Evolutionary conservation across 805 yeast genomes (phyloP), one percentile per base, ranked within the genome.

Genomic region (Teunomyces tritomae): DNA sequence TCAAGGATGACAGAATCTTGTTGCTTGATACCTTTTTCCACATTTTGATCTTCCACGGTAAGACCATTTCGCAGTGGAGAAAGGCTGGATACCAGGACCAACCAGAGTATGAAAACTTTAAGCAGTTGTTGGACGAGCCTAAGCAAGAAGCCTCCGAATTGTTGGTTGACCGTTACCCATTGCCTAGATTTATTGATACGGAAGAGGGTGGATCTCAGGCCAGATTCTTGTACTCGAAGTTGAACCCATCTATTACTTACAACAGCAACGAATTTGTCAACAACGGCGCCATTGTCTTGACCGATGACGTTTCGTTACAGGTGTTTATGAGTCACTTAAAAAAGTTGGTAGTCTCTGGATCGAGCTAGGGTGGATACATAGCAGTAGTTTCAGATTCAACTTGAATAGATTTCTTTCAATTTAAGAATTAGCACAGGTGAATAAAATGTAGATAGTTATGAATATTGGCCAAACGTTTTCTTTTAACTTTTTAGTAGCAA

Each of bases 141-240:
- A 84, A 89, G 61, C 78, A 79, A 46, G 99, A 94, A 68, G 98
- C 98, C 17, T 92, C 96, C 5, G 89, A 86, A 58, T 76, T 95
- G 54, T 81, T 94, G 59, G 82, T 87, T 33, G 98, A 94, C 64
- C 81, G 99, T 64, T 92, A 89, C 83, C 99, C 99, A 58, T 77
- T 94, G 62, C 99, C 99, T 42, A 82, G 99, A 70, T 94, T 92
- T 63, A 91, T 94, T 57, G 96, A 92, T 59, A 89, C 97, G 50
- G 97, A 92, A 65, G 97, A 92, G 59, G 98, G 99, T 59, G 97
- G 97, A 47, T 91, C 97, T 11, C 99, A 94, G 72, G 97, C 98
- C 2, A 84, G 99, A 71, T 94, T 94, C 78, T 78, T 94, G 68
- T 83, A 89, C 68, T 89, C 97, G 27, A 94, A 90, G 71, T 82